phyloP scores from a whole-genome alignment of 306 rosid genomes.

The Ceratonia siliqua region DNA sequence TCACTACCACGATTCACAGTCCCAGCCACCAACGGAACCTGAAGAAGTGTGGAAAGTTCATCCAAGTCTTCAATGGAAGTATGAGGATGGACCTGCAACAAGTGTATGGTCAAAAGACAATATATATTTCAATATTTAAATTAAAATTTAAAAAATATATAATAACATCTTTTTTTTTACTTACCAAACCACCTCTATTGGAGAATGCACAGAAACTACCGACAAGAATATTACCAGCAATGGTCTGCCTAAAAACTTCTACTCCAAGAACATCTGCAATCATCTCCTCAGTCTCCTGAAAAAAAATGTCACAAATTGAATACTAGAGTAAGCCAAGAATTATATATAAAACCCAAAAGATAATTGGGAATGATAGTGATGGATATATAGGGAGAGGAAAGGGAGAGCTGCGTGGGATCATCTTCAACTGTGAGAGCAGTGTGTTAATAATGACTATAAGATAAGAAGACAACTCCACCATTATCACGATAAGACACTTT shows the following conservation, averaged over 20 bases:
- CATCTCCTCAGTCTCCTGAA: conserved; percentile 86
- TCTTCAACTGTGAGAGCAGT: not conserved
- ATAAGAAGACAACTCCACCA: not conserved
- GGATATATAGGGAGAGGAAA: not conserved
- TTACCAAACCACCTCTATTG: conserved; percentile 90
- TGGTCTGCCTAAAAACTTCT: conserved; percentile 85
- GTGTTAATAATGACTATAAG: not conserved
- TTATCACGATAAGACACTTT: not conserved
- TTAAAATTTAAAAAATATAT: not conserved
- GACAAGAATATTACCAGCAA: conserved; percentile 79
- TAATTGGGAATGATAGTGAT: not conserved
- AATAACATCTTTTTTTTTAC: not conserved
- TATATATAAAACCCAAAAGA: not conserved
- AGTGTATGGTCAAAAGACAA: not conserved
- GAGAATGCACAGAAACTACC: conserved; percentile 81
- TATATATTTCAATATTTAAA: not conserved
- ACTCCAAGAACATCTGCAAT: conserved; percentile 89
- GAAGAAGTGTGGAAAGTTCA: conserved; percentile 86
- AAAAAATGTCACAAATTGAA: conserved; percentile 23
- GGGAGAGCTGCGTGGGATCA: not conserved
- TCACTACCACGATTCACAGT: conserved; percentile 83
- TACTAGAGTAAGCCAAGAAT: conserved; percentile 8
- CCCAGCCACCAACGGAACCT: conserved; percentile 83
- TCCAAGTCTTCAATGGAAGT: conserved; percentile 84
- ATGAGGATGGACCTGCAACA: conserved; percentile 82